Conservation (phyloP, 2,329 filamentous ascomycete genomes). For the Cordyceps fumosorosea region DNA sequence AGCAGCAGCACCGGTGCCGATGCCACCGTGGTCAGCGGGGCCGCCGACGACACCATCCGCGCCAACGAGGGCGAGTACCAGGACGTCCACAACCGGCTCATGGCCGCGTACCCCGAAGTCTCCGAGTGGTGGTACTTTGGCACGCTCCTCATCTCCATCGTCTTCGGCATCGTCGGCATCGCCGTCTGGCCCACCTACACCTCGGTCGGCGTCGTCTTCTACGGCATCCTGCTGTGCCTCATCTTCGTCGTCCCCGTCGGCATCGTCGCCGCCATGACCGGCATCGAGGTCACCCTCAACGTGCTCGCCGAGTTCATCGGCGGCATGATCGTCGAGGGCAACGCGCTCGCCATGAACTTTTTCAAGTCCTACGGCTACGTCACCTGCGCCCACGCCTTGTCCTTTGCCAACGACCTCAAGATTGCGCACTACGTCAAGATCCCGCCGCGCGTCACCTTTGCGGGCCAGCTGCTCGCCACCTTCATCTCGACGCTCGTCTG, state of each 20-base stretch:
- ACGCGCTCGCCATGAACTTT: constrained; percentile 30
- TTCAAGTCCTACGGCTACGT: constrained; percentile 31
- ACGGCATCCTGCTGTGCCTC: constrained; percentile 32
- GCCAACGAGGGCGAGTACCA: constrained; percentile 31
- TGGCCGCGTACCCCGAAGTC: constrained; percentile 26
- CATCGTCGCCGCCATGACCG: constrained; percentile 38
- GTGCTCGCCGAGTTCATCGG: constrained; percentile 37
- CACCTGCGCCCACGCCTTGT: constrained; percentile 21
- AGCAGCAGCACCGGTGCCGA: neutral
- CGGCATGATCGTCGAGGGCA: constrained; percentile 29
- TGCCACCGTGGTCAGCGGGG: neutral
- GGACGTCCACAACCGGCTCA: constrained; percentile 28
- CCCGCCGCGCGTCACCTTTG: constrained; percentile 39
- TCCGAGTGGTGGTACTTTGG: constrained; percentile 38
- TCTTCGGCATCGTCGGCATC: constrained; percentile 31
- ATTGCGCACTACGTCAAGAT: constrained; percentile 46
- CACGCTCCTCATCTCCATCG: constrained; percentile 27
- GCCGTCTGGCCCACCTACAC: constrained; percentile 37
- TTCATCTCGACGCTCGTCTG: constrained; percentile 40
- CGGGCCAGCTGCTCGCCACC: constrained; percentile 39
- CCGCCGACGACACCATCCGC: constrained; percentile 9
- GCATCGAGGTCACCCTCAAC: constrained; percentile 35
- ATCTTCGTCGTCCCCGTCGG: constrained; percentile 37
- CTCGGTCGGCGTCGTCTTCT: constrained; percentile 33
- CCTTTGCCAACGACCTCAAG: constrained; percentile 38